A percentile compares a stretch with the other conserved stretches of the same genome.
Evolutionary conservation across 1,284 basidiomycete genomes (phyloP).

Genomic region (Papiliotrema terrestris): DNA sequence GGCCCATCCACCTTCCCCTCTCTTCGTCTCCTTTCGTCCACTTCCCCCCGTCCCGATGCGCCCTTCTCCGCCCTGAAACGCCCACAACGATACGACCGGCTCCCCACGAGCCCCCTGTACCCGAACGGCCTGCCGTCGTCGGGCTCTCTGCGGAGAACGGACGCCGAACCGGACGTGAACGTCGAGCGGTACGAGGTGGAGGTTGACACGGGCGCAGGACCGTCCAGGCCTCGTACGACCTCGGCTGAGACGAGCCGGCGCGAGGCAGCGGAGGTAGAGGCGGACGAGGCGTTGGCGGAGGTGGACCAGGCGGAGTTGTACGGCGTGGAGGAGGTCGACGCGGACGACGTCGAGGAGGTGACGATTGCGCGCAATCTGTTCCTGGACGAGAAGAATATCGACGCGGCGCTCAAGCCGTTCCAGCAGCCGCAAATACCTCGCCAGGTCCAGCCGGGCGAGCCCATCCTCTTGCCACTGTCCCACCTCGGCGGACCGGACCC

Average conservation of each 20-base stretch:
- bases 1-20: neutral
- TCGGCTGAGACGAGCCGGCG: too few relatives aligned
- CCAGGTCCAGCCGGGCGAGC: neutral
- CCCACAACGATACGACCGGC: neutral
- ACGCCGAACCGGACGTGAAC: too few relatives aligned
- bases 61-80: neutral
- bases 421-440: neutral
- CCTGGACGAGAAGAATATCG: neutral
- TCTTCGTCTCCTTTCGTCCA: neutral
- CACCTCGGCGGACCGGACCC: slow-evolving; percentile 38
- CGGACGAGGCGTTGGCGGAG: too few relatives aligned
- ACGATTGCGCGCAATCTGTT: neutral
- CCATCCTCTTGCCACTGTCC: slow-evolving; percentile 42
- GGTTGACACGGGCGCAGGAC: too few relatives aligned
- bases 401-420: neutral
- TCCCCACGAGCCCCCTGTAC: too few relatives aligned
- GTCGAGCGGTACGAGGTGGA: too few relatives aligned
- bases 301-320: slow-evolving; percentile 9
- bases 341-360: neutral
- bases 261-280: neutral
- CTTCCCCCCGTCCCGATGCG: neutral
- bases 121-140: too few relatives aligned
- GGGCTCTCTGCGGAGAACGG: too few relatives aligned
- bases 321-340: slow-evolving; percentile 13
- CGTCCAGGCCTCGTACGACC: too few relatives aligned